Base-by-base conservation (phyloP, 306 rosid species). In the Carpinus viminea region DNA sequence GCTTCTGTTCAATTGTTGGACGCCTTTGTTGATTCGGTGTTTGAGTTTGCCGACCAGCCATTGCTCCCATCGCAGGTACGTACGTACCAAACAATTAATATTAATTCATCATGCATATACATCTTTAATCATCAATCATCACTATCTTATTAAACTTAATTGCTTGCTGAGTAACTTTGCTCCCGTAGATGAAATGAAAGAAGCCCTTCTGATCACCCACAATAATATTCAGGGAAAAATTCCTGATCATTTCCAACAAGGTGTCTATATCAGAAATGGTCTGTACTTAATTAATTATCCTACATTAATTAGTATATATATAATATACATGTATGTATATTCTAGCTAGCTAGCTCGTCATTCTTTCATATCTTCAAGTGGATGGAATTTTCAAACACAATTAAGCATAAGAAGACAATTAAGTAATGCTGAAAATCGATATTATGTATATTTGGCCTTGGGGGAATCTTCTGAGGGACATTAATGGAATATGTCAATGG, bases 201-300 rank as follows among this genome's bases (percentile, higher is more conserved):
- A 80, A 51, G 74, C 91, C 38, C 73, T 81, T 31, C 50, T 55
- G 10, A 47, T 88, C 61, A 72, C 36, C 26, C 69, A n/a, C 81
- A 88, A 84, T 73, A 72, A 4, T 4, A 38, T 38, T 38, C 43
- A 72, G 77, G 97, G 97, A 52, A 81, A n/a, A 20, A 70, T 93
- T 68, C 97, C 95, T 0, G 66, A 50, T 45, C 74, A 76, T 45
- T 93, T 90, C 76, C 91, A 91, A 0, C 80, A 80, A 51, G 98
- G 97, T 56, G 86, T 90, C 56, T 90, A 85, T 76, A 57, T 88
- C 31, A 88, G 93, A 90, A 93, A 88, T 72, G 98, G 95, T 88
- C 3, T 3, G 71, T 62, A 80, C 46, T 31, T 31, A 31, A 31
- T 31, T 31, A 31, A 31, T 31, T 31, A 31, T 31, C 31, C 31